Conservation (phyloP, 2,329 filamentous ascomycete species). For the Hyphodiscus sp. region DNA sequence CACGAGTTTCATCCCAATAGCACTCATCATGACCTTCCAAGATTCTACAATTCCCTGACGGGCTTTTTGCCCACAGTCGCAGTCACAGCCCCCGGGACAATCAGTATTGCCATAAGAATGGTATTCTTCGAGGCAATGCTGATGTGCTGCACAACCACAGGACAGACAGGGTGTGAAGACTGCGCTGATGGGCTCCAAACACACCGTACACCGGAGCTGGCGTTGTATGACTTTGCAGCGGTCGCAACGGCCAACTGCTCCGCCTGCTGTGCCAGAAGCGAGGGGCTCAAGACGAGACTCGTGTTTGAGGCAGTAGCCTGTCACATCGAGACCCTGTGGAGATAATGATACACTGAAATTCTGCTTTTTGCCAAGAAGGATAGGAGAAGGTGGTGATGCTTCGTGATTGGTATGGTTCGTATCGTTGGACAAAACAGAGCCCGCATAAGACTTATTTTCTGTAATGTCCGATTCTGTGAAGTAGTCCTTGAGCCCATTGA, state of each 20-base stretch:
- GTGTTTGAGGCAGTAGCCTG: constrained; percentile 55
- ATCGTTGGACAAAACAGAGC: constrained; percentile 23
- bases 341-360: constrained; percentile 43
- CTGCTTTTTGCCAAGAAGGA: constrained; percentile 51
- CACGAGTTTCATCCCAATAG: constrained; percentile 24
- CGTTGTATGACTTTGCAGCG: constrained; percentile 48
- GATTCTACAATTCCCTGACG: constrained; percentile 52
- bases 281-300: constrained; percentile 56
- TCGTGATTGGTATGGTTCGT: constrained; percentile 20
- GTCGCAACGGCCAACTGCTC: constrained; percentile 43
- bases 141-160: constrained; percentile 57
- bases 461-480: constrained; percentile 24
- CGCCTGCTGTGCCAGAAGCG: constrained; percentile 32
- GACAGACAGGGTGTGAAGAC: constrained; percentile 55
- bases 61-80: constrained; percentile 52
- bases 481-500: constrained; percentile 54
- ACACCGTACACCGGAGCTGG: constrained; percentile 57
- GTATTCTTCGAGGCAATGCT: constrained; percentile 38
- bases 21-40: constrained; percentile 49
- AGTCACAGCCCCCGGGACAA: constrained; percentile 60
- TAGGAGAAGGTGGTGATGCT: constrained; percentile 37
- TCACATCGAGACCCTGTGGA: constrained; percentile 55
- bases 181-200: constrained; percentile 52
- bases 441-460: constrained; percentile 24
- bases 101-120: constrained; percentile 37